Evolutionary conservation across 805 yeast species (phyloP).

Genomic region (Zygoascus tannicola): DNA sequence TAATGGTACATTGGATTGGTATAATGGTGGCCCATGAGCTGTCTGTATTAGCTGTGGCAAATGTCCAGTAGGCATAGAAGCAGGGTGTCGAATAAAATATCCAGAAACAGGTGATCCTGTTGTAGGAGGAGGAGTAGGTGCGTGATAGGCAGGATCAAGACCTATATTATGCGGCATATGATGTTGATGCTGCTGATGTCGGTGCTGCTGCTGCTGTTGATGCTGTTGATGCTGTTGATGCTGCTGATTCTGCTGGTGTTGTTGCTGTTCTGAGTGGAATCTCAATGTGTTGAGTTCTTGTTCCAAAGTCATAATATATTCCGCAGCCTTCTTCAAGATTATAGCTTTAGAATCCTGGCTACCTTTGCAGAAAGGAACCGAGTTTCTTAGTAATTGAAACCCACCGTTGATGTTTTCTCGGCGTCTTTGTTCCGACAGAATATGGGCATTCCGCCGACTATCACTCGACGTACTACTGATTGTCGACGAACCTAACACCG

Average conservation of each 20-base stretch:
- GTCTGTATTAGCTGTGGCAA: neutral
- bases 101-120: constrained; percentile 6
- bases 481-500: constrained; percentile 18
- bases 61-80: neutral
- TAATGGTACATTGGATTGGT: neutral
- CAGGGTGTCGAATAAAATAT: neutral
- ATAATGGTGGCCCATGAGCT: neutral
- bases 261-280: constrained; percentile 8
- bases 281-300: constrained; percentile 17
- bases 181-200: neutral
- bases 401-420: constrained; percentile 41
- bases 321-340: constrained; percentile 35
- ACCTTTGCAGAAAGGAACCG: constrained; percentile 35
- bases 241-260: constrained; percentile 2
- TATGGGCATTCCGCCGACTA: constrained; percentile 33
- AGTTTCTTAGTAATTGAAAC: constrained; percentile 31
- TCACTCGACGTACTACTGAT: constrained; percentile 18
- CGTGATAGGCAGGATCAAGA: constrained; percentile 3
- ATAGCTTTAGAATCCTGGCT: constrained; percentile 39
- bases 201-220: neutral
- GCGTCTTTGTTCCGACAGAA: constrained; percentile 38
- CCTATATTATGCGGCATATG: neutral
- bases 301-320: constrained; percentile 34
- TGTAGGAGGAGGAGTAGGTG: constrained; percentile 4
- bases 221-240: neutral